Evolutionary conservation across 192 early-diverging fungal genomes (phyloP).

Genomic region (Thamnidium elegans): DNA sequence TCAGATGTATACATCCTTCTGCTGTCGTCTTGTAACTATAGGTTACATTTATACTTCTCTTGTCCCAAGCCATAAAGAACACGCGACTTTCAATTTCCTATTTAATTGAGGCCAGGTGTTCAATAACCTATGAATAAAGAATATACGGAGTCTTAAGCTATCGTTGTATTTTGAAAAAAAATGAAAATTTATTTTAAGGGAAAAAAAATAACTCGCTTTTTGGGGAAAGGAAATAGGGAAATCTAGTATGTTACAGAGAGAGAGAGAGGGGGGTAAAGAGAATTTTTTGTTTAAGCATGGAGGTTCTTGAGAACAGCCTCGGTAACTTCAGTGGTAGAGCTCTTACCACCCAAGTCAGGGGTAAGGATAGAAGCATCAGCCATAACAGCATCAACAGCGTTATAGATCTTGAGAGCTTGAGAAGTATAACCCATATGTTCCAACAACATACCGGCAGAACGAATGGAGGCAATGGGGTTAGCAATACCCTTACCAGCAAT

Average conservation of each 20-base stretch:
- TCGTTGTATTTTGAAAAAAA: not conserved
- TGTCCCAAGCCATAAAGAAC: too few species aligned
- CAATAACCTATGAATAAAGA: too few species aligned
- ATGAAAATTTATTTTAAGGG: too few species aligned
- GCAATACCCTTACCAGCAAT: constrained; percentile 97
- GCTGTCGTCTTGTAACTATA: too few species aligned
- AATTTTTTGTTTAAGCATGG: constrained; percentile 26
- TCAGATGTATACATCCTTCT: too few species aligned
- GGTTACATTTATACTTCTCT: too few species aligned
- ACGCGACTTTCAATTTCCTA: too few species aligned
- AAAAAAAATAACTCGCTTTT: too few species aligned
- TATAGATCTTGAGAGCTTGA: constrained; percentile 77
- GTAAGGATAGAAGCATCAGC: constrained; percentile 62
- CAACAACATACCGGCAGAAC: constrained; percentile 89
- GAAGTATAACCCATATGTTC: constrained; percentile 75
- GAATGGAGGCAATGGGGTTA: constrained; percentile 94
- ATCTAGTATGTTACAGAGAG: not conserved
- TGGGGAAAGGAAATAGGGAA: too few species aligned
- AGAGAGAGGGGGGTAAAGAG: not conserved
- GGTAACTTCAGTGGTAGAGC: constrained; percentile 80
- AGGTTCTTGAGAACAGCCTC: constrained; percentile 75
- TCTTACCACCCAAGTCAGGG: constrained; percentile 86
- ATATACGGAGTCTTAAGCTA: too few species aligned
- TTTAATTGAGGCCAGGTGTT: too few species aligned
- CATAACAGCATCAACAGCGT: constrained; percentile 83